Percentiles rank a stretch among this genome's conserved stretches.
phyloP scores from a whole-genome alignment of 306 rosid genomes.

The Citrullus amarus region DNA sequence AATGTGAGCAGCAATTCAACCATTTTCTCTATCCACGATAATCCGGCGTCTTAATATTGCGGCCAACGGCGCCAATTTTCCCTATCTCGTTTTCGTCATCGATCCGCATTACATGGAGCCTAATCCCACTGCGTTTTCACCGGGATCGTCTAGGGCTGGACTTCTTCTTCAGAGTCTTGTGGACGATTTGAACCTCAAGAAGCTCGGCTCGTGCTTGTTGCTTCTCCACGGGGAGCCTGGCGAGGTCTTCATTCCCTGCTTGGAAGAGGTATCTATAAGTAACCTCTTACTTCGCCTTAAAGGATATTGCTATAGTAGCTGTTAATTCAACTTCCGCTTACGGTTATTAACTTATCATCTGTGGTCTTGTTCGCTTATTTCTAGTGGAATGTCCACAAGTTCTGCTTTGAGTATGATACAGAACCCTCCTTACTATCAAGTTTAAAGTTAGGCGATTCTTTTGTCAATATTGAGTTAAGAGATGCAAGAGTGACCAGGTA shows the following conservation, averaged over 20 bases:
- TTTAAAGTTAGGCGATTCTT: background rate
- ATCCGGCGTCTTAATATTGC: slow-evolving; percentile 69
- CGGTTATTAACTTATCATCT: background rate
- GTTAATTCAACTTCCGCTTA: background rate
- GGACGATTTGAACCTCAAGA: slow-evolving; percentile 50
- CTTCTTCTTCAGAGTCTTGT: slow-evolving; percentile 59
- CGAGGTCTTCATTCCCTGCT: slow-evolving; percentile 48
- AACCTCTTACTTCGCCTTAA: background rate
- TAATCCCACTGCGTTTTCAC: slow-evolving; percentile 32
- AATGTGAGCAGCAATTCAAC: slow-evolving; percentile 3
- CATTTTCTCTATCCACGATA: slow-evolving; percentile 36
- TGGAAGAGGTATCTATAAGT: slow-evolving; percentile 42
- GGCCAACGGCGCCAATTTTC: slow-evolving; percentile 19
- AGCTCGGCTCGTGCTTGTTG: slow-evolving; percentile 63
- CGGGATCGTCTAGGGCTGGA: slow-evolving; percentile 56
- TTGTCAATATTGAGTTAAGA: background rate
- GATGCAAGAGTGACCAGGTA: background rate
- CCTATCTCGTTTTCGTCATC: slow-evolving; percentile 60
- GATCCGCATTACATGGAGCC: slow-evolving; percentile 90
- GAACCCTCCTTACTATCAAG: slow-evolving; percentile 71
- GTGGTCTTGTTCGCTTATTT: slow-evolving; percentile 7
- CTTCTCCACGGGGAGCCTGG: slow-evolving; percentile 63
- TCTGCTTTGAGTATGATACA: slow-evolving; percentile 82
- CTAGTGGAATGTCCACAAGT: slow-evolving; percentile 66
- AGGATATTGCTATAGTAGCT: background rate